Base-by-base conservation (phyloP, 257 asterid genomes). In the Nicotiana paniculata region DNA sequence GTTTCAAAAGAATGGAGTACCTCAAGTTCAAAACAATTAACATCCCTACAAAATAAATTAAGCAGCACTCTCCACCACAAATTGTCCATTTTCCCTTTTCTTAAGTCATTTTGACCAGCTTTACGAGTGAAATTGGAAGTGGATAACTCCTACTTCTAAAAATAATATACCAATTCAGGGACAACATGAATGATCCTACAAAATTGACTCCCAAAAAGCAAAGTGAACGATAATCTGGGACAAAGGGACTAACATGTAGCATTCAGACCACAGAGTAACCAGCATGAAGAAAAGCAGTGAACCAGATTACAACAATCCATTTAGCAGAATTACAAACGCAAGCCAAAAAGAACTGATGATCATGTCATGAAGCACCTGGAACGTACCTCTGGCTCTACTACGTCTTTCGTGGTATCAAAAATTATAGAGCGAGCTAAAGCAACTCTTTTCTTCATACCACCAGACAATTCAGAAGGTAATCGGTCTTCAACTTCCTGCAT, bases 361-460 rank as follows among this genome's bases (percentile, higher is more conserved):
- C 43, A 75, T 75, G 80, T 28, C 79, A 15, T 51, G 39, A 78
- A 81, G 48, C 81, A 54, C 81, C 82, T 58, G 58, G 67, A 85
- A 69, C 84, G 46, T 86, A 96, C 99, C 99, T 96, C 99, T 4
- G 99, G 99, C 89, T 96, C 99, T 83, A 91, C 84, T 54, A 89
- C 51, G 70, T 92, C 93, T 88, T 92, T 96, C 17, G 97, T 90
- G 58, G 97, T 90, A 89, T 96, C 98, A 88, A 91, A 92, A 83
- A 96, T 92, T 81, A 96, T 93, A 63, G 99, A 94, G 81, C 99
- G 97, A 77, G 99, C 99, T 85, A 96, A 87, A 81, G 99, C 98
- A 83, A 96, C 99, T 90, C 99, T 91, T 86, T 96, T 96, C 90
- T 96, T 96, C 99, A 96, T 96, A 85, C 99, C 99, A 75, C 99